phyloP scores from a whole-genome alignment of 1,139 yeast genomes.

The Yamadazyma oceani region DNA sequence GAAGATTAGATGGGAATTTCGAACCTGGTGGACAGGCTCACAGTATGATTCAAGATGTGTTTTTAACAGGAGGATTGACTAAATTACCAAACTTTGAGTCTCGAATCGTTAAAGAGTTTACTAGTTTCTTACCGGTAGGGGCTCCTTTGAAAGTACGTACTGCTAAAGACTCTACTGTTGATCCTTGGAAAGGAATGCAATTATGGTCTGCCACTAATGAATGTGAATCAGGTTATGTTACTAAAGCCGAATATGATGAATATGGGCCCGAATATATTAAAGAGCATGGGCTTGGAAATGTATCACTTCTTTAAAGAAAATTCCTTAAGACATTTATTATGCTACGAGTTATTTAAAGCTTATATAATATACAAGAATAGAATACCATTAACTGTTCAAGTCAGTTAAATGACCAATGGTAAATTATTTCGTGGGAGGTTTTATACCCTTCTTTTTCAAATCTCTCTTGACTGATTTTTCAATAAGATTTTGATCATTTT shows the following conservation, averaged over 20 bases:
- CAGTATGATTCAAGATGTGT: constrained; percentile 58
- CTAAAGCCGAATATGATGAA: constrained; percentile 78
- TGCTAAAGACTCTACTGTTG: constrained; percentile 69
- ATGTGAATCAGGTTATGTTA: constrained; percentile 51
- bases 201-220: constrained; percentile 62
- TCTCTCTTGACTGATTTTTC: constrained; percentile 71
- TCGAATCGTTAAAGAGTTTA: constrained; percentile 67
- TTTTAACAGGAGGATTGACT: constrained; percentile 86
- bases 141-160: constrained; percentile 59
- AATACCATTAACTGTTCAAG: too few species aligned
- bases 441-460: constrained; percentile 78
- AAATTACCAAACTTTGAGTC: constrained; percentile 62
- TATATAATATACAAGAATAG: constrained; percentile 13
- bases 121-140: constrained; percentile 68
- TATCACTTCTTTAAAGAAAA: constrained; percentile 23
- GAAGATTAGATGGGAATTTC: constrained; percentile 56
- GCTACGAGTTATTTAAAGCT: constrained; percentile 1
- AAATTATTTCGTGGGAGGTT: constrained; percentile 44
- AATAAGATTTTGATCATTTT: constrained; percentile 73
- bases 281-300: constrained; percentile 82
- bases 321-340: background rate
- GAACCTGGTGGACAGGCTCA: constrained; percentile 56
- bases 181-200: constrained; percentile 96
- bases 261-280: constrained; percentile 87
- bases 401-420: background rate